These are phyloP conservation scores for Parasitella parasitica DNA, from an alignment of 371 early-diverging fungal genomes.

Conservation along the genomic window DNA sequence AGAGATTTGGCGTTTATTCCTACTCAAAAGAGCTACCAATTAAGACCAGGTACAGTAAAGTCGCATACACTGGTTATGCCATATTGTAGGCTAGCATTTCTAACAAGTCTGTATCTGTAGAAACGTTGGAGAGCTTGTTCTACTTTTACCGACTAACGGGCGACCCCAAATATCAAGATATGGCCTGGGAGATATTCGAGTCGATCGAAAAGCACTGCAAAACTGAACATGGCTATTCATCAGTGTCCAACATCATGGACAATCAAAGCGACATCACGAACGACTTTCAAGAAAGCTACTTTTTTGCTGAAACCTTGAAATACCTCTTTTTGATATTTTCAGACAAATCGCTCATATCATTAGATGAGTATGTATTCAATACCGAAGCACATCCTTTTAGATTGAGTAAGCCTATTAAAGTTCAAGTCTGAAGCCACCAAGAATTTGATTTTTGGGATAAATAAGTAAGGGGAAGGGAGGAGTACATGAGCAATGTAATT, in stretches of 20 bases:
- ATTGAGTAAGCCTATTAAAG: constrained; percentile 20
- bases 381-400: constrained; percentile 77
- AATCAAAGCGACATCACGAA: constrained; percentile 1
- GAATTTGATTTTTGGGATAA: not conserved
- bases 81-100: not conserved
- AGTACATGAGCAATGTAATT: not conserved
- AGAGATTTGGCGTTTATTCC: constrained; percentile 23
- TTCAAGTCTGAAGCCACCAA: constrained; percentile 20
- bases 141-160: constrained; percentile 72
- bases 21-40: not conserved
- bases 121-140: constrained; percentile 78
- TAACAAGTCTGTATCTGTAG: constrained; percentile 21
- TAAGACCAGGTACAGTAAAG: not conserved
- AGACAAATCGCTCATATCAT: constrained; percentile 51
- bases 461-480: not conserved
- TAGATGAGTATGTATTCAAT: constrained; percentile 74
- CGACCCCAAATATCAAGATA: constrained; percentile 33
- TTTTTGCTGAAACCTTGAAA: constrained; percentile 89
- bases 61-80: not conserved
- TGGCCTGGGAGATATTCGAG: constrained; percentile 67
- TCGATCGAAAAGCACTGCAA: constrained; percentile 66
- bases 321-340: constrained; percentile 86
- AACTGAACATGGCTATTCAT: constrained; percentile 13
- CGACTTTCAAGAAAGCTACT: constrained; percentile 64
- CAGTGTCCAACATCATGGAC: constrained; percentile 40